Base-by-base conservation (phyloP, 495 filamentous ascomycete species). In the Xylaria longipes region DNA sequence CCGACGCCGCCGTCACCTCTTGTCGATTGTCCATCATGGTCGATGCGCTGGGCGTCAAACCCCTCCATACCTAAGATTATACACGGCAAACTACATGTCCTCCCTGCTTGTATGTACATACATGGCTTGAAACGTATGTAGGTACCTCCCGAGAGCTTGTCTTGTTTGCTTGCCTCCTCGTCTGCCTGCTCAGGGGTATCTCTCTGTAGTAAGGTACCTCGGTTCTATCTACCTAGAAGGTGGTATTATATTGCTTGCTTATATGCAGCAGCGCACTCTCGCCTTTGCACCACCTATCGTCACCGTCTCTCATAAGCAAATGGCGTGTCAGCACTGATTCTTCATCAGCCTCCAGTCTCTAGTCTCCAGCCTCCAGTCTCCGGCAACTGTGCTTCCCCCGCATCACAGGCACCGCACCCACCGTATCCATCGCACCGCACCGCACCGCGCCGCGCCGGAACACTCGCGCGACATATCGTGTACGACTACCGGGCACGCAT, bases 321-420 rank as follows among this genome's bases (percentile, higher is more conserved):
- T 67, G 52, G 63, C 25, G 63, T 54, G 33, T 43, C 46, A n/a
- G 46, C 35, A 29, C 31, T 56, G 45, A 41, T 54, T 31, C 6
- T 35, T 27, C 37, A 45, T 43, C 68, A 54, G 25, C 41, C 22
- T 17, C 46, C 31, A 52, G 22, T 27, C 41, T 70, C 45, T n/a
- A 52, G 22, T 27, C 41, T 70, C 45, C 68, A 54, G 25, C 41
- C 22, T 17, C 46, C 31, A 52, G 22, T 27, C 41, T 70, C 45
- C 52, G 41, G 54, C 39, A 60, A 46, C 67, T 69, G 45, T 27
- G 52, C 50, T 45, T 35, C 66, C 50, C 43, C 45, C 45, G 58
- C 68, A 61, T 64, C 54, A 22, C 56, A 61, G n/a, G 33, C 37
- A 58, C 37, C 65, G 65, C 65, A 57, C 39, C 48, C 54, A 57